Evolutionary conservation across 148 eudicot genomes (phyloP), one percentile per base, ranked within the genome.

Genomic region (Heliamphora exappendiculata): DNA sequence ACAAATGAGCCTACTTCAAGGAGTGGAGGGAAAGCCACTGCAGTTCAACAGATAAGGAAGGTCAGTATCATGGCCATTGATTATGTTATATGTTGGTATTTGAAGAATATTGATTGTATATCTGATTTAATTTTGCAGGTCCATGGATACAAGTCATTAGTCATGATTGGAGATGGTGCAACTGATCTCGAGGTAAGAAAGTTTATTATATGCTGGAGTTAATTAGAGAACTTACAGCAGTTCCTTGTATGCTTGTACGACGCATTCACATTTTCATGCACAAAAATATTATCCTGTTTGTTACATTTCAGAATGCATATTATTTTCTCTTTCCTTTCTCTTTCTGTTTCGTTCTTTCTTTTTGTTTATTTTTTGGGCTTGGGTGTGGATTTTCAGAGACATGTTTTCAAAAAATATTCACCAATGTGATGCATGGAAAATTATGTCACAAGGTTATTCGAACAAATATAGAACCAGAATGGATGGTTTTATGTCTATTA

Each of bases 151-250:
- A 89, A 89, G 75, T 87, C 84, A 66, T 76, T 92, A 69, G 90
- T 84, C 85, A 95, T 95, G 98, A 86, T 95, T 83, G 98, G 98
- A 33, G 98, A 95, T 80, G 98, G 98, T 44, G 98, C 97, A 68
- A 95, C 98, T 65, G 98, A 95, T 86, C 98, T 91, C 76, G 98
- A 95, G 97, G 98, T 95, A 64, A 82, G 76, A 78, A 74, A 76
- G 54, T 34, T 60, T 22, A 12, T 60, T 22, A 12, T 53, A 29
- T 59, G 10, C 17, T n/a, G 19, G 31, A 20, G 5, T 68, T 54
- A 49, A 22, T 50, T 16, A 37, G 7, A 9, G 39, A 20, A 64
- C 31, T 50, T 11, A 60, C 62, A 29, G 41, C 26, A 60, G 53
- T 47, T 10, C 59, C 34, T 31, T 34, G 13, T 36, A 16, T 39